Evolutionary conservation across 805 yeast species (phyloP).

Genomic region (Lachancea waltii): DNA sequence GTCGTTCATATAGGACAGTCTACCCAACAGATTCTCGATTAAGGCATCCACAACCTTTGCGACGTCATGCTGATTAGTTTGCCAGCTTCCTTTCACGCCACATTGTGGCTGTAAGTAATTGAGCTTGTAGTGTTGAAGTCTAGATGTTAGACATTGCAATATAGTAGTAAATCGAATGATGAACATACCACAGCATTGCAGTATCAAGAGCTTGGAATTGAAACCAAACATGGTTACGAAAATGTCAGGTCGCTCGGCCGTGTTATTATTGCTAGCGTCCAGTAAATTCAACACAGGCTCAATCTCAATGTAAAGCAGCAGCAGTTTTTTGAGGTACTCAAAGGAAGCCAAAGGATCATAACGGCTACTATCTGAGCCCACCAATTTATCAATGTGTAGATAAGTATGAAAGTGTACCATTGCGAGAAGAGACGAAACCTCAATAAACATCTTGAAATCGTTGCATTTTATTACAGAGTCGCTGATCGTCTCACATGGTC

Average conservation of each 20-base stretch:
- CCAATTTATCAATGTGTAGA: constrained; percentile 16
- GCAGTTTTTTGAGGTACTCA: constrained; percentile 19
- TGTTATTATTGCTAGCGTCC: constrained; percentile 5
- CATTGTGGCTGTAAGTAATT: constrained; percentile 12
- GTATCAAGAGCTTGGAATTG: constrained; percentile 13
- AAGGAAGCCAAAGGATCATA: constrained; percentile 17
- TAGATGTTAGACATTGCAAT: constrained; percentile 21
- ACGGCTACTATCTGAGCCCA: constrained; percentile 3
- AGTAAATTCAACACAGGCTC: constrained; percentile 16
- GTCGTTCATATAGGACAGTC: constrained; percentile 28
- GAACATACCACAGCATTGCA: constrained; percentile 16
- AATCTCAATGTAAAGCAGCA: constrained; percentile 15
- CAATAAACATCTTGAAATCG: constrained; percentile 25
- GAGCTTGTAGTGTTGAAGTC: constrained; percentile 28
- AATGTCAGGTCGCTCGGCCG: constrained; percentile 1
- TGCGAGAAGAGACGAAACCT: constrained; percentile 22
- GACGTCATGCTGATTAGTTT: background rate
- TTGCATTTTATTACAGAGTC: constrained; percentile 23
- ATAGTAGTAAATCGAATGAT: constrained; percentile 12
- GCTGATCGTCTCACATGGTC: constrained; percentile 14
- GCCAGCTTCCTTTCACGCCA: background rate
- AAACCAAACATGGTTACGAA: constrained; percentile 15
- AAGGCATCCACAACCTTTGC: constrained; percentile 14
- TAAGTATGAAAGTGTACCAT: constrained; percentile 22
- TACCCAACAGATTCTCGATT: constrained; percentile 21